Percentiles rank a stretch among this genome's conserved stretches.
phyloP scores from a whole-genome alignment of 805 yeast species.

The Wickerhamiella qilinensis region DNA sequence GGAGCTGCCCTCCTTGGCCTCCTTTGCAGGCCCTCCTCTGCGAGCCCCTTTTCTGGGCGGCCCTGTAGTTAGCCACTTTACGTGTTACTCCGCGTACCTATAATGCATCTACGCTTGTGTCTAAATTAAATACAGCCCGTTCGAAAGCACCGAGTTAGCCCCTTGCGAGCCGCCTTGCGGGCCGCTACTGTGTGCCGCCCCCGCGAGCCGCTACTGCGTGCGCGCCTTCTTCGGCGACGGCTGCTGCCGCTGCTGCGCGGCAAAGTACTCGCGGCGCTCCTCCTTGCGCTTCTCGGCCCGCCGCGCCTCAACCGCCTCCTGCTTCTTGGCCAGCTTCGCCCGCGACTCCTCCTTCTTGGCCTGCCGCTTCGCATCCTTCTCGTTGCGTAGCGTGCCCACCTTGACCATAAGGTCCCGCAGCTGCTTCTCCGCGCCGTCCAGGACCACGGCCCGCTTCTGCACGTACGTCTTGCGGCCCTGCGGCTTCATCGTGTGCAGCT shows the following conservation, averaged over 20 bases:
- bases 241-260: constrained; percentile 26
- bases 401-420: constrained; percentile 79
- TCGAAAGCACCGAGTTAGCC: no score
- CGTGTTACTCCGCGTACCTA: no score
- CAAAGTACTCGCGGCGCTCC: constrained; percentile 75
- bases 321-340: constrained; percentile 53
- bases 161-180: no score
- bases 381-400: constrained; percentile 68
- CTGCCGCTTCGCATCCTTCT: constrained; percentile 63
- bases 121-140: no score
- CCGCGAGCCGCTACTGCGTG: no score
- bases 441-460: constrained; percentile 84
- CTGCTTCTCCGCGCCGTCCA: constrained; percentile 85
- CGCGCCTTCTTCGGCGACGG: no score
- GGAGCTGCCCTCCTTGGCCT: no score
- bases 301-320: constrained; percentile 58
- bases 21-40: no score
- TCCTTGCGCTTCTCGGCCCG: constrained; percentile 63
- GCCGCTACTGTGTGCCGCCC: no score
- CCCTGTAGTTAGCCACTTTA: no score
- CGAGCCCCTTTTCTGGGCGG: no score
- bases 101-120: no score
- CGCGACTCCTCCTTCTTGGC: constrained; percentile 62
- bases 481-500: constrained; percentile 75
- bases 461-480: constrained; percentile 61